Percentiles rank a stretch among this genome's conserved stretches.
Conservation (phyloP, 305 asterid species). For the Solanum aculeatissimum region DNA sequence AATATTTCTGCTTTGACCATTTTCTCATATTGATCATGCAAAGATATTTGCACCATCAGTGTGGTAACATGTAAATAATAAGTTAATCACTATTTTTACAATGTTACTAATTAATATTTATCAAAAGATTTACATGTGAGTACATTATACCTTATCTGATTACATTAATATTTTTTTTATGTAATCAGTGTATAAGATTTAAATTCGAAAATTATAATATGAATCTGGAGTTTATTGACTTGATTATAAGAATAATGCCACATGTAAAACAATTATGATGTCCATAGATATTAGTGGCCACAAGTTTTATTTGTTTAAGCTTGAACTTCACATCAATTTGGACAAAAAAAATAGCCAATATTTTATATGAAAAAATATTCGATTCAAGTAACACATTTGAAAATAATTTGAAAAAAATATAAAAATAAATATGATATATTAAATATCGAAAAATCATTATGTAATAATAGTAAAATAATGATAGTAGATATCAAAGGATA, state of each 20-base stretch:
- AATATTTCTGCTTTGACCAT: too few relatives aligned
- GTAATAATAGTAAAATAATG: too few relatives aligned
- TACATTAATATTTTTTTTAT: not conserved
- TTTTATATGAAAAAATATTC: too few relatives aligned
- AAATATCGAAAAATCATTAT: too few relatives aligned
- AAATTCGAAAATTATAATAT: not conserved
- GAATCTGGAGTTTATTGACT: not conserved
- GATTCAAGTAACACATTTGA: too few relatives aligned
- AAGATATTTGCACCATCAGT: not conserved
- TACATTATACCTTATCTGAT: not conserved
- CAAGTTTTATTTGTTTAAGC: not conserved
- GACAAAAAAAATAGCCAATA: not conserved
- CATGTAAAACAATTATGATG: not conserved
- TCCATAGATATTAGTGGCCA: not conserved
- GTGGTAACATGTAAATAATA: not conserved
- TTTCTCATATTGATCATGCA: not conserved
- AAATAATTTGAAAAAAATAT: too few relatives aligned
- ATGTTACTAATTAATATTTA: not conserved
- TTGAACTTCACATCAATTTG: not conserved
- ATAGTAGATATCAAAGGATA: too few relatives aligned
- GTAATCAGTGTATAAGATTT: not conserved
- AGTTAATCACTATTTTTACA: not conserved
- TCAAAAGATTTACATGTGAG: not conserved
- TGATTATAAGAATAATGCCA: not conserved
- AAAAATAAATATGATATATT: too few relatives aligned